Base-by-base conservation (phyloP, 352 stramenopile species). In the Blastocystis sp. region DNA sequence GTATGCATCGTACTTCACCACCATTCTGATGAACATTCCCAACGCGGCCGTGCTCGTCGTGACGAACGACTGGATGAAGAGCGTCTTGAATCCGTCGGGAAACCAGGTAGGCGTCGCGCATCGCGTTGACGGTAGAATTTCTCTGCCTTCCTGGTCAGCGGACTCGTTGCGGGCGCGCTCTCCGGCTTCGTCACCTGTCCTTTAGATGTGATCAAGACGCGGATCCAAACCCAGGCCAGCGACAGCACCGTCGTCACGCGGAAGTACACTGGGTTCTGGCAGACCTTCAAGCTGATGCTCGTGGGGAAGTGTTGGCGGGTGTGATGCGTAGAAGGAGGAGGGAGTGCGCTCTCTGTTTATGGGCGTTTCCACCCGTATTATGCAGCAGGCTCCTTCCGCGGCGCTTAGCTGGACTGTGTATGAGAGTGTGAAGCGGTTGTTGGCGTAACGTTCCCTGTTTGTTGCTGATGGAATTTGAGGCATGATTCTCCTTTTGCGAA, bases 381-480 rank as follows among this genome's bases (percentile, higher is more conserved):
- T 98, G 70, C 96, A 97, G 69, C 96, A 98, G 80, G 97, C 96
- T 59, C 95, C 98, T 43, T 96, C 94, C n/a, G 98, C 98, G 2
- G 97, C 96, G 21, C 96, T 99, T 88, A 98, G 94, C 19, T 99
- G 97, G 97, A 99, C 96, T 14, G 97, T 97, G 67, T 99, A 99
- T 91, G 96, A 99, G 92, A 94, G 91, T 19, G 90, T 92, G 14
- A 96, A 96, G 86, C 80, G 90, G 66, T 93, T 92, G 88, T 88
- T 95, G 53, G 56, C 45, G 17, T 71, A 60, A 28, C 2, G 0
- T n/a, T 23, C 64, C 2, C 69, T 89, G 17, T 48, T 82, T 65
- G 21, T 81, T 23, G 34, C 62, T 17, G 40, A 62, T 38, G 62
- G 41, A n/a, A 67, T 34, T 62, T 41, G 34, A 28, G 34, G 34